phyloP scores from a whole-genome alignment of 2,329 filamentous ascomycete genomes.

The Albophoma yamanashiensis region DNA sequence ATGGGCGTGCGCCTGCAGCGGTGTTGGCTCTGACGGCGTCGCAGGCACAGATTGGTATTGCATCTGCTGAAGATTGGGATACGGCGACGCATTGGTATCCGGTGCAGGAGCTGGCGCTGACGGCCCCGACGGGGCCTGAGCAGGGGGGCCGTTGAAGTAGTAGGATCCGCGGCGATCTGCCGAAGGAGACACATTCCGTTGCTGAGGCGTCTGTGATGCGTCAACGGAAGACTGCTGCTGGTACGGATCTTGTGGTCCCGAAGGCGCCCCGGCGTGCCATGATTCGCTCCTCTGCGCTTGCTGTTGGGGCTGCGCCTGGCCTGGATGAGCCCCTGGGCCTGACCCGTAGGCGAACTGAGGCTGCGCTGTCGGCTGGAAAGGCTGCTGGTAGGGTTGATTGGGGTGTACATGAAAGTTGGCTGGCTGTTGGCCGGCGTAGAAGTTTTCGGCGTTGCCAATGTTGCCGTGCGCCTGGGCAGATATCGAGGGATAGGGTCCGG shows the following conservation, averaged over 20 bases:
- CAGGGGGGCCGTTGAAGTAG: constrained; percentile 39
- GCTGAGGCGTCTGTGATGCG: constrained; percentile 16
- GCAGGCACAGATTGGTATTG: constrained; percentile 34
- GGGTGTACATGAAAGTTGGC: constrained; percentile 17
- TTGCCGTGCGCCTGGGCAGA: constrained; percentile 38
- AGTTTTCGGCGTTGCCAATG: constrained; percentile 59
- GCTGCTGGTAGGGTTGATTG: constrained; percentile 14
- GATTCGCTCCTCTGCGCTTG: constrained; percentile 37
- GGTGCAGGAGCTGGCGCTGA: constrained; percentile 26
- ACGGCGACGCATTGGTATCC: constrained; percentile 37
- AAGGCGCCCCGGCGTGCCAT: constrained; percentile 34
- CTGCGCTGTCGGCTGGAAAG: constrained; percentile 22
- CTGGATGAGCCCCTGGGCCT: constrained; percentile 15
- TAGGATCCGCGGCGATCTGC: constrained; percentile 45
- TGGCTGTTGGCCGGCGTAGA: constrained; percentile 60
- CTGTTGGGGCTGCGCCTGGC: constrained; percentile 33
- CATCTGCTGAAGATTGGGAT: constrained; percentile 39
- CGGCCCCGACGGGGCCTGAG: constrained; percentile 21
- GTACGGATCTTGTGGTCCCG: constrained; percentile 22
- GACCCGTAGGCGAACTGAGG: constrained; percentile 34
- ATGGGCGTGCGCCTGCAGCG: constrained; percentile 15
- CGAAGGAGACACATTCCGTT: constrained; percentile 14
- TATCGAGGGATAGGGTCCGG: constrained; percentile 63
- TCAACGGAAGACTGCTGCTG: constrained; percentile 15
- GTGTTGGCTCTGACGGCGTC: constrained; percentile 19